These are phyloP conservation scores for Dianthus caryophyllus DNA, from an alignment of 148 eudicot genomes.

Conservation along the genomic window DNA sequence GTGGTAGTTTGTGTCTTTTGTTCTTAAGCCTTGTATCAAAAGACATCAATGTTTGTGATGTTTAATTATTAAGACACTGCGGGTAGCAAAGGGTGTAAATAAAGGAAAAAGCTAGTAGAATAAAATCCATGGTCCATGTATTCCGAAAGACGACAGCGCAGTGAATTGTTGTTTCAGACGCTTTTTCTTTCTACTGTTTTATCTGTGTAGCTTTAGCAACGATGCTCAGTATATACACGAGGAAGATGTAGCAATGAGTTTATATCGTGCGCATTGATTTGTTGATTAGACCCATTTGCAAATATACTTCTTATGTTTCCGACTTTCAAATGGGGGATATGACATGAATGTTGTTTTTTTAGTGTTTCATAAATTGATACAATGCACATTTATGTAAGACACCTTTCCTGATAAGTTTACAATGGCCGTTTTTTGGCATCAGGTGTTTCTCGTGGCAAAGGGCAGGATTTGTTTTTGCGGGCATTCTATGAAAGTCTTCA, in stretches of 20 bases:
- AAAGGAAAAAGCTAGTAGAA: background rate
- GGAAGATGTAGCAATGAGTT: background rate
- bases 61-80: background rate
- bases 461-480: slow-evolving; percentile 87
- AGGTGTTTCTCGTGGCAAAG: slow-evolving; percentile 99
- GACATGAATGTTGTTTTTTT: background rate
- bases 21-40: background rate
- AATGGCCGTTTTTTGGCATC: slow-evolving; percentile 16
- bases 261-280: background rate
- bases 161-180: too few species aligned
- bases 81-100: background rate
- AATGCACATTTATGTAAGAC: too few species aligned
- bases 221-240: background rate
- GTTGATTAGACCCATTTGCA: background rate
- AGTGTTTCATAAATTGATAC: too few species aligned
- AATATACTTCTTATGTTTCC: too few species aligned
- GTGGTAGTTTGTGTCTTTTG: background rate
- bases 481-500: slow-evolving; percentile 83
- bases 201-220: background rate
- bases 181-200: background rate
- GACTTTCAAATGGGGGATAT: background rate
- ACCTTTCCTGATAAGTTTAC: background rate
- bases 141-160: background rate
- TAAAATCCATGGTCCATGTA: background rate
- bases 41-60: slow-evolving; percentile 1